Percentiles rank a stretch among this genome's conserved stretches.
phyloP scores from a whole-genome alignment of 768 basidiomycete genomes.

The Phlegmacium glaucopus region DNA sequence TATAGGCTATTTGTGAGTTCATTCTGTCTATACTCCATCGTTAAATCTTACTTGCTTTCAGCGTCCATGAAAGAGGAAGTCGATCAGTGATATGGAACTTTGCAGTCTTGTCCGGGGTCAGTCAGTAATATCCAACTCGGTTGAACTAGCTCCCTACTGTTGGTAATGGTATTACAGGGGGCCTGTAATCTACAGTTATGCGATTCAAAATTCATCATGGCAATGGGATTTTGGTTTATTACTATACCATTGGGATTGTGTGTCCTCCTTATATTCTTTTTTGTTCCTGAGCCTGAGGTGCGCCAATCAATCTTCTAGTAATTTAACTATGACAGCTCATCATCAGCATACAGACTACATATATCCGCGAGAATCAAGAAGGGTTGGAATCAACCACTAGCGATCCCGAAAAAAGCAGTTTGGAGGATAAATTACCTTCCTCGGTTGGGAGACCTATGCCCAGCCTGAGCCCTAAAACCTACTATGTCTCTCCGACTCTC shows the following conservation, averaged over 20 bases:
- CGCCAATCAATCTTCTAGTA: not conserved
- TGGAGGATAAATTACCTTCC: slow-evolving; percentile 14
- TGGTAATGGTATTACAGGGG: no score
- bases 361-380: slow-evolving; percentile 12
- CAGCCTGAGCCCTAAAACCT: no score
- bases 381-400: not conserved
- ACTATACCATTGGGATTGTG: slow-evolving; percentile 37
- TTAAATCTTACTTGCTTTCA: slow-evolving; percentile 8
- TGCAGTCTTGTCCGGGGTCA: slow-evolving; percentile 40
- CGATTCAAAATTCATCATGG: slow-evolving; percentile 40
- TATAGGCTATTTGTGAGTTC: slow-evolving; percentile 34
- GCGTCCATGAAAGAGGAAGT: slow-evolving; percentile 41
- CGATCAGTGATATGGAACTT: slow-evolving; percentile 44
- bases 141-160: not conserved
- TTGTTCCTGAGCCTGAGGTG: slow-evolving; percentile 44
- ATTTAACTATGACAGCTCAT: not conserved
- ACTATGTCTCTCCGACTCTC: no score
- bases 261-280: slow-evolving; percentile 36
- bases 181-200: slow-evolving; percentile 43
- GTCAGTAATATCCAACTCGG: slow-evolving; percentile 19
- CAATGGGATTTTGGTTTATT: slow-evolving; percentile 48
- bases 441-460: slow-evolving; percentile 3
- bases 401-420: slow-evolving; percentile 12
- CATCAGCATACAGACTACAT: slow-evolving; percentile 29
- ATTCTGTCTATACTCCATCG: not conserved